phyloP scores from a whole-genome alignment of 2,329 filamentous ascomycete species.

The Fusarium sp. region DNA sequence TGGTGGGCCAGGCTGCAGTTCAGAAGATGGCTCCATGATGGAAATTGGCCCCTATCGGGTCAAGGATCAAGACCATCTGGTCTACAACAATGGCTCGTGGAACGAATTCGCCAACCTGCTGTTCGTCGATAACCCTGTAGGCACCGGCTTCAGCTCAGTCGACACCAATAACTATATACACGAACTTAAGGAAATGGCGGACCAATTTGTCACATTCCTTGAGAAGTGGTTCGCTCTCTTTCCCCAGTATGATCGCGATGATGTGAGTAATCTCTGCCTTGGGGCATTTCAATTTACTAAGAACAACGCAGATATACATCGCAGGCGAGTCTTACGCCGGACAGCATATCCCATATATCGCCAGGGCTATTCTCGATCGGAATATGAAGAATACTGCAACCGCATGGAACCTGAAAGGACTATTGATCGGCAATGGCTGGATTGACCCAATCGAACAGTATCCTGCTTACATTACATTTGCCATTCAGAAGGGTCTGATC shows the following conservation, averaged over 20 bases:
- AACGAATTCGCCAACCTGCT: constrained; percentile 97
- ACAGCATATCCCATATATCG: constrained; percentile 96
- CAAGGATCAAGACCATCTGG: constrained; percentile 75
- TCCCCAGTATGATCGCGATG: constrained; percentile 89
- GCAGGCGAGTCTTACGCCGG: constrained; percentile 97
- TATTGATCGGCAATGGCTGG: constrained; percentile 98
- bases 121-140: constrained; percentile 97
- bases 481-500: constrained; percentile 79
- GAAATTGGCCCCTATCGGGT: constrained; percentile 94
- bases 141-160: constrained; percentile 95
- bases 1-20: constrained; percentile 95
- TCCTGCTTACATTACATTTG: constrained; percentile 82
- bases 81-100: constrained; percentile 94
- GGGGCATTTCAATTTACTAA: constrained; percentile 28
- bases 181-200: constrained; percentile 88
- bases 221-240: constrained; percentile 93
- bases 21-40: constrained; percentile 95
- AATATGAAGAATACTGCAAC: constrained; percentile 70
- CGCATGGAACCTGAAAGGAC: constrained; percentile 80
- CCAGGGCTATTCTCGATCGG: constrained; percentile 86
- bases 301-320: constrained; percentile 77
- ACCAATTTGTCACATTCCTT: constrained; percentile 86
- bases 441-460: constrained; percentile 93
- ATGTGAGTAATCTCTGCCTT: constrained; percentile 70
- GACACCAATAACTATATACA: constrained; percentile 87